phyloP scores from a whole-genome alignment of 108 stramenopile genomes.

The Nitzschia sp. region DNA sequence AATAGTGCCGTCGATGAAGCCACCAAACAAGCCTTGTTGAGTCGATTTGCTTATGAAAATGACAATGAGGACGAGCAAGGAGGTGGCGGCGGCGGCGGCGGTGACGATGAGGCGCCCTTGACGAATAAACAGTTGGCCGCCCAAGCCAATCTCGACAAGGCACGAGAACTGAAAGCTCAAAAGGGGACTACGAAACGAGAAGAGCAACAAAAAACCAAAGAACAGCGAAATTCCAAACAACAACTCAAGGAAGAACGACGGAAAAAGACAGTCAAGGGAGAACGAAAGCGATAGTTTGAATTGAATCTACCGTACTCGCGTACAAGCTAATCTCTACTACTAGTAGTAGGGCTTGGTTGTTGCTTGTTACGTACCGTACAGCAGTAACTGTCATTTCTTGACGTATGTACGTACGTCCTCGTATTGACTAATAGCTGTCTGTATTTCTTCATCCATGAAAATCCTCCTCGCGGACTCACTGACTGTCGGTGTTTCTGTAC shows the following conservation, averaged over 20 bases:
- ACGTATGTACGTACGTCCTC: no score
- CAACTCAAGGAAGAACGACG: conserved; percentile 60
- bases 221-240: conserved; percentile 56
- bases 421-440: no score
- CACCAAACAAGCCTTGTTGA: conserved; percentile 66
- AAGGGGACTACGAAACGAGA: conserved; percentile 61
- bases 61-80: conserved; percentile 41
- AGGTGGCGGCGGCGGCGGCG: no score
- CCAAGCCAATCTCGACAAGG: conserved; percentile 30
- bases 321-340: no score
- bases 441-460: no score
- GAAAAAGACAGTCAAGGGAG: conserved; percentile 50
- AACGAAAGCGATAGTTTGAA: conserved; percentile 49
- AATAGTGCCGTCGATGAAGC: conserved; percentile 48
- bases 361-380: no score
- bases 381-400: no score
- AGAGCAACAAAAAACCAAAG: conserved; percentile 71
- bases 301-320: neutral
- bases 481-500: no score
- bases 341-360: no score
- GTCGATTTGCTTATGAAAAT: conserved; percentile 77
- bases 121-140: conserved; percentile 60
- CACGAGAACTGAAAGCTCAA: conserved; percentile 37
- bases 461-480: no score
- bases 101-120: conserved; percentile 27